Conservation (phyloP, 768 basidiomycete genomes). For the Pleurotus sapidus region DNA sequence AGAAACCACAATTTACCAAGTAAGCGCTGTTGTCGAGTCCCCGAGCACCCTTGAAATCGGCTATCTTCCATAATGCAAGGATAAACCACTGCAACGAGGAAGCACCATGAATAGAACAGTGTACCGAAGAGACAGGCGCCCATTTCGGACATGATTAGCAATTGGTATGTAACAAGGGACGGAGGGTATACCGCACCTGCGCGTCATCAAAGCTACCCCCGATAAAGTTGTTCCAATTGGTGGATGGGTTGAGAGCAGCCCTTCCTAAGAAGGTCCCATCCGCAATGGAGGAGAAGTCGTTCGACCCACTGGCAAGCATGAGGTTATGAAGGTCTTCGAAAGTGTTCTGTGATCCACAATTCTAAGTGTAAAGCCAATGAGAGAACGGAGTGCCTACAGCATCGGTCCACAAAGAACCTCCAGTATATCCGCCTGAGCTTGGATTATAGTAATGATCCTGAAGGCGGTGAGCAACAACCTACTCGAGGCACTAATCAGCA, state of each 20-base stretch:
- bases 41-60: conserved; percentile 44
- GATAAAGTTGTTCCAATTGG: conserved; percentile 42
- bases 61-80: conserved; percentile 56
- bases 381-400: conserved; percentile 27
- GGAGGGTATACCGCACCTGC: conserved; percentile 22
- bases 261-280: conserved; percentile 44
- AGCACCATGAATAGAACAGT: neutral
- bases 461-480: conserved; percentile 31
- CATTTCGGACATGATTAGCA: neutral
- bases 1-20: conserved; percentile 18
- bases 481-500: neutral
- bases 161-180: neutral
- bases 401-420: conserved; percentile 55
- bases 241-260: conserved; percentile 33
- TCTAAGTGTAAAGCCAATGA: neutral
- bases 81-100: conserved; percentile 44
- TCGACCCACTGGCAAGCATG: conserved; percentile 46
- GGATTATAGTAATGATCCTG: conserved; percentile 40
- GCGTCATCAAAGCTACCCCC: conserved; percentile 53
- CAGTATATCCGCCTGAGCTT: conserved; percentile 38
- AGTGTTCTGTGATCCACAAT: conserved; percentile 36
- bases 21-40: conserved; percentile 29
- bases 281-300: conserved; percentile 38
- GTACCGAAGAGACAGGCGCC: neutral
- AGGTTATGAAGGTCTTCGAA: conserved; percentile 57